Conservation (phyloP, 192 early-diverging fungal genomes). For the Paraglomus brasilianum region DNA sequence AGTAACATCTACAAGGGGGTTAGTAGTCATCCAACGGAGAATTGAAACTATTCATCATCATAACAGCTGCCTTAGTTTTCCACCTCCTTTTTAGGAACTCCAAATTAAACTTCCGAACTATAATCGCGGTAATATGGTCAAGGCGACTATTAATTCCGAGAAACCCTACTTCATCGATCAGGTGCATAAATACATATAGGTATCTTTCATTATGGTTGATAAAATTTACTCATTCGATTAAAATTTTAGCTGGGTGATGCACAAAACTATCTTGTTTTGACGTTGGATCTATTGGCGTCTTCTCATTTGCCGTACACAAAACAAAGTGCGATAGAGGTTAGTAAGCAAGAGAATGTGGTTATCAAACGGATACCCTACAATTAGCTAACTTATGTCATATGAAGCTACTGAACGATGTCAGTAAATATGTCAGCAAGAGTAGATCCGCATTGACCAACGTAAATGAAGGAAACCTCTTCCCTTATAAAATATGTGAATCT, state of each 20-base stretch:
- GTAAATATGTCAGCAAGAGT: constrained; percentile 9
- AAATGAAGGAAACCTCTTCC: constrained; percentile 22
- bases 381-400: not conserved
- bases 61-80: too few relatives aligned
- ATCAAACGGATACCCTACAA: too few relatives aligned
- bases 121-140: constrained; percentile 17
- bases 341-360: not conserved
- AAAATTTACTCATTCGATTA: not conserved
- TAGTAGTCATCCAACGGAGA: not conserved
- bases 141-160: constrained; percentile 10
- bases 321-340: constrained; percentile 16
- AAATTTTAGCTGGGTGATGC: constrained; percentile 10
- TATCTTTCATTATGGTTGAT: not conserved
- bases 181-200: not conserved
- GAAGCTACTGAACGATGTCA: constrained; percentile 20
- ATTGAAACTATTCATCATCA: too few relatives aligned
- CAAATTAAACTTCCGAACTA: constrained; percentile 14
- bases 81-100: not conserved
- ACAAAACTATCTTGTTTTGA: constrained; percentile 22
- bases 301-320: constrained; percentile 5
- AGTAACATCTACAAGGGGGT: constrained; percentile 21
- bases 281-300: constrained; percentile 13
- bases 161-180: constrained; percentile 30
- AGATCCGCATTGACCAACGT: not conserved
- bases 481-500: constrained; percentile 32